Evolutionary conservation across 805 yeast species (phyloP), one percentile per base, ranked within the genome.

Genomic region (Nakazawaea wyomingensis): DNA sequence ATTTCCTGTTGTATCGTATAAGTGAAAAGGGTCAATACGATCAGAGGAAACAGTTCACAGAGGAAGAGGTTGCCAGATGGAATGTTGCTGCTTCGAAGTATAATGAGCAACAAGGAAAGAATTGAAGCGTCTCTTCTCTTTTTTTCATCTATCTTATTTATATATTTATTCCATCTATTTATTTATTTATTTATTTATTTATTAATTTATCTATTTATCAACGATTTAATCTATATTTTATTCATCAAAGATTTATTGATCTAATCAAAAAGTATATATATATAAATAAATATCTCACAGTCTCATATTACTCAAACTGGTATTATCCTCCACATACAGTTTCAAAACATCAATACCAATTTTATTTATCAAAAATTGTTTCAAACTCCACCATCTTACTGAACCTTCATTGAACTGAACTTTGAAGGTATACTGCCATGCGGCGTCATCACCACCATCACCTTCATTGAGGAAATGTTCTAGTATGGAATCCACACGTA

Each of bases 51-150:
- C 61, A 63, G 10, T 64, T 61, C 43, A 54, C 64, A 14, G 60
- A 66, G 40, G 71, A 63, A 28, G 61, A 71, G 1, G 64, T 71
- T 34, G 54, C 61, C 20, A 56, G 64, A 37, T 73, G 78, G 78
- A 70, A 72, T 54, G 57, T 54, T 17, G 76, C 78, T 14, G 77
- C 77, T 6, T 63, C 58, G 38, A 51, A 55, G 48, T 62, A 61
- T 36, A 56, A 44, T 29, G 43, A 43, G 8, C n/a, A 41, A 33
- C 18, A 14, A 43, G 20, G 10, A 18, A 18, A 19, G 18, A 17
- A 22, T 34, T 21, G 4, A 20, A 21, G 7, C 28, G 9, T 27
- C 21, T 14, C 17, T 32, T 30, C 33, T 32, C 33, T 30, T 32
- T 35, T 24, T 19, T 22, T 34, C 24, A 32, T 14, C 11, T 30